Percentiles rank a stretch among this genome's conserved stretches.
Conservation (phyloP, 352 stramenopile species). For the Phytopythium aichiense region DNA sequence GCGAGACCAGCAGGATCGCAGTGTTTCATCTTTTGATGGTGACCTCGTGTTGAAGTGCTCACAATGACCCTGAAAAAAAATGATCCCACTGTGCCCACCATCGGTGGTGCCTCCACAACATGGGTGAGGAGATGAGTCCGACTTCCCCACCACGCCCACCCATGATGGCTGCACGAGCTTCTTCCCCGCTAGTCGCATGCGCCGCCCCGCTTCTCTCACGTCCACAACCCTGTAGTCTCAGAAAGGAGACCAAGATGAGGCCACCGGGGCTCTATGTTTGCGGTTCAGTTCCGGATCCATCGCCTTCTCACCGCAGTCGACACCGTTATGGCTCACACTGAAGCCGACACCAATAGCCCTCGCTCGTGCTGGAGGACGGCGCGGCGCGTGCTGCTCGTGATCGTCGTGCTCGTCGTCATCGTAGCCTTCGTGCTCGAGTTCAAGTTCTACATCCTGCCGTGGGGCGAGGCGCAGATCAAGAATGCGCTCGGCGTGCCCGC, state of each 20-base stretch:
- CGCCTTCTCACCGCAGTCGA: not conserved
- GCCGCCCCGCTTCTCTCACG: not conserved
- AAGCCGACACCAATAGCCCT: not conserved
- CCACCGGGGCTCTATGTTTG: too few species aligned
- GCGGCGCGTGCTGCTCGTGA: constrained; percentile 57
- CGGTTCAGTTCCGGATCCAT: constrained; percentile 1
- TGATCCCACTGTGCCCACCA: not conserved
- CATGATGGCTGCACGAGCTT: not conserved
- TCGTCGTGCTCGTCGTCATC: constrained; percentile 50
- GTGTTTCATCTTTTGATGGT: too few species aligned
- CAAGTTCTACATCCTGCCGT: constrained; percentile 68
- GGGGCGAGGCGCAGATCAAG: constrained; percentile 71
- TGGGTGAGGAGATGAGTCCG: not conserved
- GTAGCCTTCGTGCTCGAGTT: constrained; percentile 54
- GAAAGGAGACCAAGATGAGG: not conserved
- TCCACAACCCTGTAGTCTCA: not conserved
- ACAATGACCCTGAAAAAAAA: not conserved
- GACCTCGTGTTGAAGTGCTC: too few species aligned
- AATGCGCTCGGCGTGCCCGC: constrained; percentile 35
- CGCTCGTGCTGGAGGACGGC: constrained; percentile 38
- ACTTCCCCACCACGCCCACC: not conserved
- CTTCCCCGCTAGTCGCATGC: not conserved
- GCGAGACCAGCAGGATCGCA: too few species aligned
- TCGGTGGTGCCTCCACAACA: not conserved
- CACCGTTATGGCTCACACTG: not conserved